Evolutionary conservation across 208 protist genomes (phyloP).

Genomic region (Herpetomonas muscarum): DNA sequence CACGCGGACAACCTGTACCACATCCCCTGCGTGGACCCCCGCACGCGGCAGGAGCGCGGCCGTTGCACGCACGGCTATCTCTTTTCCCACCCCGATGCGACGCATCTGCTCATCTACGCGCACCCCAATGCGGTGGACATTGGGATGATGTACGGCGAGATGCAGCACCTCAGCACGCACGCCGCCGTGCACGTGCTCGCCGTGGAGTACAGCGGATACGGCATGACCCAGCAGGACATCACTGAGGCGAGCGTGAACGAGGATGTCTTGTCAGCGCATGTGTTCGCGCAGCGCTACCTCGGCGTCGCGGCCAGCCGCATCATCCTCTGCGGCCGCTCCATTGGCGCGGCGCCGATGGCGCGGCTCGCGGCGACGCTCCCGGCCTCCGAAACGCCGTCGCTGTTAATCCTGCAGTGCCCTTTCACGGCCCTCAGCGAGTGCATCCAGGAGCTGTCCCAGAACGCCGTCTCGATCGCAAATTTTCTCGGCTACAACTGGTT

Average conservation of each 20-base stretch:
- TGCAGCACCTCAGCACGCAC: slow-evolving; percentile 52
- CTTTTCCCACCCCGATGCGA: slow-evolving; percentile 40
- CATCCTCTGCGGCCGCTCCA: slow-evolving; percentile 77
- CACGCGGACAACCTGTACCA: slow-evolving; percentile 45
- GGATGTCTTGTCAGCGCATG: slow-evolving; percentile 62
- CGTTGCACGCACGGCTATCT: slow-evolving; percentile 58
- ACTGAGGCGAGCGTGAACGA: slow-evolving; percentile 58
- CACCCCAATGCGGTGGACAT: slow-evolving; percentile 87
- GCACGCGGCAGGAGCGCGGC: slow-evolving; percentile 41
- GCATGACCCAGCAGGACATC: slow-evolving; percentile 43
- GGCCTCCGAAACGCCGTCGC: slow-evolving; percentile 29
- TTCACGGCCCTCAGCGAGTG: slow-evolving; percentile 78
- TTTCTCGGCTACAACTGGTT: slow-evolving; percentile 83
- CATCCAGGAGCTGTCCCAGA: slow-evolving; percentile 59
- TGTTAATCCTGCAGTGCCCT: slow-evolving; percentile 67
- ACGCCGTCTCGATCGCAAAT: slow-evolving; percentile 55
- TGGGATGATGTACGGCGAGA: slow-evolving; percentile 65
- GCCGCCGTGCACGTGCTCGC: slow-evolving; percentile 54
- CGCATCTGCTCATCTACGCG: slow-evolving; percentile 73
- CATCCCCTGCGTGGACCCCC: slow-evolving; percentile 54
- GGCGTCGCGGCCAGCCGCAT: slow-evolving; percentile 46
- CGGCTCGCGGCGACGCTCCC: slow-evolving; percentile 45
- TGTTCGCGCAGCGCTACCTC: slow-evolving; percentile 53
- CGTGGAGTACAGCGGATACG: slow-evolving; percentile 85
- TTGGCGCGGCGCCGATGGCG: slow-evolving; percentile 58